phyloP scores from a whole-genome alignment of 1,284 basidiomycete species.

The Leccinum fallax region DNA sequence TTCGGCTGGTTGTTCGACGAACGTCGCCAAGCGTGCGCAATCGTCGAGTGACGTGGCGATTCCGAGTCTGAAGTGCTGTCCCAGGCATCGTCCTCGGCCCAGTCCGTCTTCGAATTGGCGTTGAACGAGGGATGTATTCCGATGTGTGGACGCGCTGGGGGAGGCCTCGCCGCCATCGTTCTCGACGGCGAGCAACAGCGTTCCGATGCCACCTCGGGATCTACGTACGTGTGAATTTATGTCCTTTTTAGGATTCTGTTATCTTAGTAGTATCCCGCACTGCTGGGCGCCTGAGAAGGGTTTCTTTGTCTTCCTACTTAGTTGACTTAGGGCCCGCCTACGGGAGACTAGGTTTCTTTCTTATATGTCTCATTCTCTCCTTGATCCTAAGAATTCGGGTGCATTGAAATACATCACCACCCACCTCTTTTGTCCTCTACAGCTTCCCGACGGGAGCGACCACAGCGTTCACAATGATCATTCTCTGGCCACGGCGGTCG shows the following conservation, averaged over 20 bases:
- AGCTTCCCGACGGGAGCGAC: neutral
- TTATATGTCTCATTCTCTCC: neutral
- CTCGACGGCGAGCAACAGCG: constrained; percentile 22
- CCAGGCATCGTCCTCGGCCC: constrained; percentile 89
- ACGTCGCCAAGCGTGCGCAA: constrained; percentile 50
- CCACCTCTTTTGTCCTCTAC: neutral
- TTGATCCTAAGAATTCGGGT: neutral
- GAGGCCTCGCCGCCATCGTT: constrained; percentile 66
- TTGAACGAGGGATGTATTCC: constrained; percentile 59
- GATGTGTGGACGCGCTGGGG: constrained; percentile 76
- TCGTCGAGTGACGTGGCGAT: constrained; percentile 54
- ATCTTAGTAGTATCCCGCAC: no score
- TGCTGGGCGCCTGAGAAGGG: no score
- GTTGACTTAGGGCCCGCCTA: no score
- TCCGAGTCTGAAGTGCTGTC: constrained; percentile 86
- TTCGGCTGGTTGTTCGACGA: constrained; percentile 35
- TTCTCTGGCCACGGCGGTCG: neutral
- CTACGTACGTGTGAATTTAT: constrained; percentile 16
- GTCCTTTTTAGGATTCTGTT: neutral
- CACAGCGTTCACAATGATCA: neutral
- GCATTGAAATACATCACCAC: neutral
- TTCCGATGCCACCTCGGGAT: neutral
- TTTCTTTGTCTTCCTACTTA: no score
- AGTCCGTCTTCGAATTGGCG: constrained; percentile 54
- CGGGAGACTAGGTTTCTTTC: no score